Evolutionary conservation across 164 flowering plant genomes (phyloP), one percentile per base, ranked within the genome.

Genomic region (Warburgia ugandensis): DNA sequence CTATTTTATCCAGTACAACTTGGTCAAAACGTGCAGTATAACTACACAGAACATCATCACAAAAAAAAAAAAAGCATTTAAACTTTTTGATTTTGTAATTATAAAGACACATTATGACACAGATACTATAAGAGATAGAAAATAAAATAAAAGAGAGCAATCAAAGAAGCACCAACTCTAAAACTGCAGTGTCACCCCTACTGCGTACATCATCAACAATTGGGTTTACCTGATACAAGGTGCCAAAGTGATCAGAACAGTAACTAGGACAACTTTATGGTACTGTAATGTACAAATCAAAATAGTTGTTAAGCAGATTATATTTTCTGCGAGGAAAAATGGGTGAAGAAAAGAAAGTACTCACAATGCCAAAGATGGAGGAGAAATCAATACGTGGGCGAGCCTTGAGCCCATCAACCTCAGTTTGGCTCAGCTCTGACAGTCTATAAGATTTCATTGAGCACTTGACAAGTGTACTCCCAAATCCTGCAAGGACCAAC

Each of bases 311-410:
- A n/a, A n/a, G n/a, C n/a, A n/a, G n/a, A n/a, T n/a, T n/a, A 14
- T 32, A 8, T 41, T 11, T 6, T 14, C 12, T 6, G 23, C 25
- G 23, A 8, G 46, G 14, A 37, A 27, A 35, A 29, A 48, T 26
- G 48, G 7, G 12, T 16, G 27, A 54, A 40, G 45, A 28, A 9
- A 35, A 19, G 46, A 0, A 41, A 45, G 30, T 29, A 38, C 80
- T 71, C 57, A 88, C 99, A 64, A 56, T 63, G 48, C 68, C 52
- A 48, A 92, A 92, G 63, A 92, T 86, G 49, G 94, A 86, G 33
- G 91, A 68, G 66, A 88, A 92, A 73, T 86, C 94, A 47, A 92
- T 86, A 10, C 96, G 78, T 30, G 95, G 99, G 19, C 94, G 92
- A 56, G 91, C 79, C 70, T 86, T 84, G 37, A 86, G 85, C 55